These are phyloP conservation scores for Phylloporus arenicola DNA, from an alignment of 768 basidiomycete genomes.

Conservation along the genomic window DNA sequence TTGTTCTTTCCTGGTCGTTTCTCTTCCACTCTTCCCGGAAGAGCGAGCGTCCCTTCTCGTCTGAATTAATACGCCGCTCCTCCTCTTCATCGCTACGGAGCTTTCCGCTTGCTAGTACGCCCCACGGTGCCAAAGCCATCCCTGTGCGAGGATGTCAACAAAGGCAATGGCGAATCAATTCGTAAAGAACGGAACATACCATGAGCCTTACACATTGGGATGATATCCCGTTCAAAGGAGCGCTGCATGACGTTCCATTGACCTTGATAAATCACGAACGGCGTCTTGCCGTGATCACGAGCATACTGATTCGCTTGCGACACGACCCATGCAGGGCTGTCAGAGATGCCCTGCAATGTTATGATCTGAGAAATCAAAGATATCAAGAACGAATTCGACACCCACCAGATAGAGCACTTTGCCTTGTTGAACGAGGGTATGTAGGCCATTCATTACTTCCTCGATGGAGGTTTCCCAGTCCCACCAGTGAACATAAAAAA, in stretches of 20 bases:
- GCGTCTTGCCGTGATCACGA: conserved; percentile 36
- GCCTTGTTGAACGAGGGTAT: conserved; percentile 33
- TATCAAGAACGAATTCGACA: background rate
- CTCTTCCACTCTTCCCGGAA: conserved; percentile 39
- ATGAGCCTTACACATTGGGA: conserved; percentile 30
- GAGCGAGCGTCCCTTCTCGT: conserved; percentile 23
- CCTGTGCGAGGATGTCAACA: background rate
- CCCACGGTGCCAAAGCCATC: conserved; percentile 36
- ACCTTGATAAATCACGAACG: conserved; percentile 44
- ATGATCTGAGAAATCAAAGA: conserved; percentile 9
- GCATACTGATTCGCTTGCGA: conserved; percentile 39
- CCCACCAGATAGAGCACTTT: conserved; percentile 36
- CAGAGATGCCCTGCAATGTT: conserved; percentile 20
- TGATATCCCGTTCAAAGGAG: conserved; percentile 42
- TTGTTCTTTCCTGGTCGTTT: conserved; percentile 38
- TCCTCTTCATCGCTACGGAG: conserved; percentile 32
- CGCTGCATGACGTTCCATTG: conserved; percentile 30
- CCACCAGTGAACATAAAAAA: conserved; percentile 30
- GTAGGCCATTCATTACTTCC: conserved; percentile 38
- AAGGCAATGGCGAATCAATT: background rate
- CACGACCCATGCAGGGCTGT: conserved; percentile 38
- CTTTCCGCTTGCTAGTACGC: conserved; percentile 33
- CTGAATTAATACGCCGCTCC: conserved; percentile 19
- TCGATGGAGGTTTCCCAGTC: conserved; percentile 35
- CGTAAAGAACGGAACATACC: conserved; percentile 6